Evolutionary conservation across 345 rosid genomes (phyloP).

Genomic region (Trapa bicornis): DNA sequence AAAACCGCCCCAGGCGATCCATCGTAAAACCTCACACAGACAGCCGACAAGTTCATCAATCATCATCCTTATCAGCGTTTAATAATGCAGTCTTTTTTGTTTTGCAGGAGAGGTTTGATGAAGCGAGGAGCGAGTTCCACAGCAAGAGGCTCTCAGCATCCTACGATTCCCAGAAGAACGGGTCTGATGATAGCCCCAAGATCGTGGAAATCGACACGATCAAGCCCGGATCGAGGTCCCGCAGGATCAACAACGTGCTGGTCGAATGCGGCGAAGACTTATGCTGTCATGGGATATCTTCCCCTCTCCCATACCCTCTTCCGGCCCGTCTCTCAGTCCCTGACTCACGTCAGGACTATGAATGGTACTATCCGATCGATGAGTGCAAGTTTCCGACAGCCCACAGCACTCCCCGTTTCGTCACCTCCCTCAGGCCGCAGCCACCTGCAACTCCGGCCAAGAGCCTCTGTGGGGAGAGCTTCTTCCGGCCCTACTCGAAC

Average conservation of each 20-base stretch:
- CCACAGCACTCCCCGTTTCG: slow-evolving; percentile 58
- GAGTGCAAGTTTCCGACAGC: slow-evolving; percentile 20
- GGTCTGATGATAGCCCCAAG: slow-evolving; percentile 36
- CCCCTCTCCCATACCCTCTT: slow-evolving; percentile 24
- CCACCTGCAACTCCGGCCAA: slow-evolving; percentile 41
- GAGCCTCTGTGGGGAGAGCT: slow-evolving; percentile 48
- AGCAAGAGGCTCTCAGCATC: slow-evolving; percentile 25
- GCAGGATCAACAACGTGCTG: slow-evolving; percentile 20
- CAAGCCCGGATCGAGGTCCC: slow-evolving; percentile 42
- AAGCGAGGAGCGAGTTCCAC: slow-evolving; percentile 27
- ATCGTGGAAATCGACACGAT: slow-evolving; percentile 49
- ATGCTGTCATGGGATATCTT: slow-evolving; percentile 22
- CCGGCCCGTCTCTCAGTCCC: slow-evolving; percentile 23
- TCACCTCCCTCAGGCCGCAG: slow-evolving; percentile 9
- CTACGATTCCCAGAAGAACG: slow-evolving; percentile 13
- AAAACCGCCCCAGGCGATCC: slow-evolving; percentile 26
- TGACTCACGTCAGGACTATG: slow-evolving; percentile 23
- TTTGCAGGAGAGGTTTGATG: slow-evolving; percentile 33
- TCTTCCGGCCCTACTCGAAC: slow-evolving; percentile 31
- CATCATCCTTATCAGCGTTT: neutral
- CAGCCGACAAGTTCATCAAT: neutral
- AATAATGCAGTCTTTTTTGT: neutral
- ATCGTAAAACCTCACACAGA: slow-evolving; percentile 20
- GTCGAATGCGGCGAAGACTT: slow-evolving; percentile 36
- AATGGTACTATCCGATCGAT: slow-evolving; percentile 23